Base-by-base conservation (phyloP, 805 yeast genomes). In the Saccharomyces paradoxus region DNA sequence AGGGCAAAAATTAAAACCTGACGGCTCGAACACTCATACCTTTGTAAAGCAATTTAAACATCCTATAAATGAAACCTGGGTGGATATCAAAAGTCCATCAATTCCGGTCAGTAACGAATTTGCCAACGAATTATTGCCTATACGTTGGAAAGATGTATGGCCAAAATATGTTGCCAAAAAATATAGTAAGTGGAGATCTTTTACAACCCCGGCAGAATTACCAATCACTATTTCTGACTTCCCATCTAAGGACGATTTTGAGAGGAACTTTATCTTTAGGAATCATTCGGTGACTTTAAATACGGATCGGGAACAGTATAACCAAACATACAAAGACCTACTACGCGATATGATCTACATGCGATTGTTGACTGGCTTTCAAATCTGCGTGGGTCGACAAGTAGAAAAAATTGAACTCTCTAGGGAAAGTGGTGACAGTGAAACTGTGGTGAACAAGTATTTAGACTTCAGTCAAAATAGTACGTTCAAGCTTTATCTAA, bases 101-200 rank as follows among this genome's bases (percentile, higher is more conserved):
- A 80, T 80, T 55, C 84, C 84, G 6, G 73, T 81, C 4, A 77
- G 78, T 31, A 72, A 77, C 2, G 84, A 81, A 51, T 71, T 81
- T 8, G 72, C 84, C 14, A 77, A 79, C 10, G 77, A 81, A 54
- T 72, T 83, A 8, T 77, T 82, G n/a, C 83, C 81, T 48, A 92
- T 96, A 5, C 79, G 96, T 55, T 94, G 99, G 99, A 84, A 84
- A 54, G 89, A 87, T 69, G 96, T 90, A 1, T 89, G 89, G 61
- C 96, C 98, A 0, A 78, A 79, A 13, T 79, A 81, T 47, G 82
- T 84, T 14, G 81, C 79, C 52, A 75, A 87, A 53, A 80, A 81
- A 61, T 74, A 84, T 14, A 84, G 91, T 51, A 91, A 91, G 65
- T 94, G 99, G 99, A 81, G 89, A 52, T 91, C 98, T 0, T 76